A percentile compares a stretch with the other conserved stretches of the same genome.
Evolutionary conservation across 2,329 filamentous ascomycete genomes (phyloP).

Genomic region (Corniculantispora saksenae): DNA sequence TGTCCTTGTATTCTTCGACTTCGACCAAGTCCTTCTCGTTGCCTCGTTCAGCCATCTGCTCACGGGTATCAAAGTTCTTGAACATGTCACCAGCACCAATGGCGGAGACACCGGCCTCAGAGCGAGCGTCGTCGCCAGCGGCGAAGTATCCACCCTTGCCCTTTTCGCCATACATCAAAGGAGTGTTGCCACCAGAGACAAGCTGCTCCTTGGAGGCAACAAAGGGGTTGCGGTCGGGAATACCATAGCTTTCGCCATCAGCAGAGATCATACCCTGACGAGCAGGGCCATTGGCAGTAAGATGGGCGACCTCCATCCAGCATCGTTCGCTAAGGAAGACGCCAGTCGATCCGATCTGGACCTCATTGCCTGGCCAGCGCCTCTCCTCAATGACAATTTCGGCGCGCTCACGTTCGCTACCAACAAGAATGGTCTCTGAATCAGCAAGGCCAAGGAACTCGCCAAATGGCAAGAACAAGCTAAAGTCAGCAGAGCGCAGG

Average conservation of each 20-base stretch:
- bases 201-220: slow-evolving; percentile 64
- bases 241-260: slow-evolving; percentile 60
- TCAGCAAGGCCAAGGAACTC: slow-evolving; percentile 92
- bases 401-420: slow-evolving; percentile 87
- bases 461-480: slow-evolving; percentile 89
- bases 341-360: slow-evolving; percentile 85
- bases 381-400: slow-evolving; percentile 90
- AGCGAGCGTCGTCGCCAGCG: slow-evolving; percentile 73
- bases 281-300: slow-evolving; percentile 57
- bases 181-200: slow-evolving; percentile 53
- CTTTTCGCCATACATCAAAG: slow-evolving; percentile 72
- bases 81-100: slow-evolving; percentile 97
- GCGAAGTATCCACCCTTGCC: slow-evolving; percentile 79
- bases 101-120: slow-evolving; percentile 88
- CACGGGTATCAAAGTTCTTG: slow-evolving; percentile 88
- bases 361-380: slow-evolving; percentile 90
- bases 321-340: slow-evolving; percentile 94
- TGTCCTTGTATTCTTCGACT: slow-evolving; percentile 80
- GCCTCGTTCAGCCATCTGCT: slow-evolving; percentile 92
- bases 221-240: slow-evolving; percentile 48
- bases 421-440: slow-evolving; percentile 80
- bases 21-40: slow-evolving; percentile 89
- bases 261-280: slow-evolving; percentile 57
- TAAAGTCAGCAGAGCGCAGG: slow-evolving; percentile 90
- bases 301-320: slow-evolving; percentile 86